Evolutionary conservation across 768 basidiomycete species (phyloP).

Genomic region (Podaxis sp.): DNA sequence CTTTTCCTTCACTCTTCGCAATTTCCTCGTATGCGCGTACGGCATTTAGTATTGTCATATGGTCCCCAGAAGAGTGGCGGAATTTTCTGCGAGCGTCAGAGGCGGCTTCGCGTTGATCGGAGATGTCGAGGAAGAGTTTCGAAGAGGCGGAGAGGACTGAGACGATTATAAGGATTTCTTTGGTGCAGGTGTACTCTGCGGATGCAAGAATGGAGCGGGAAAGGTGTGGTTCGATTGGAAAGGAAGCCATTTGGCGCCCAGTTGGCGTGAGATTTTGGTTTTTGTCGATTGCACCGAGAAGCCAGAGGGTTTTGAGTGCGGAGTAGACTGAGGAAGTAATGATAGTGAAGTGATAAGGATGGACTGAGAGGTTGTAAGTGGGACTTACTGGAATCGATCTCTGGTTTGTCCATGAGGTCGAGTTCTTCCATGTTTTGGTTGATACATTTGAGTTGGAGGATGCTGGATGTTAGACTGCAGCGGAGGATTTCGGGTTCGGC

Average conservation of each 20-base stretch:
- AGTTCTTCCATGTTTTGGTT: slow-evolving; percentile 78
- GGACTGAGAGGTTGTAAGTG: slow-evolving; percentile 12
- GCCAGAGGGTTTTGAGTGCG: slow-evolving; percentile 70
- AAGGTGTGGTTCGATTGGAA: slow-evolving; percentile 87
- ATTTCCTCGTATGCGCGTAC: slow-evolving; percentile 78
- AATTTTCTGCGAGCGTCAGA: slow-evolving; percentile 76
- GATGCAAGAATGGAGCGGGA: slow-evolving; percentile 83
- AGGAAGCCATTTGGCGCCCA: slow-evolving; percentile 84
- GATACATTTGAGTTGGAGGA: slow-evolving; percentile 85
- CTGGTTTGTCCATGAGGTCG: slow-evolving; percentile 88
- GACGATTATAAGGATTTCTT: slow-evolving; percentile 82
- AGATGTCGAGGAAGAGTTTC: slow-evolving; percentile 76
- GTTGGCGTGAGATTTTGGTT: slow-evolving; percentile 64
- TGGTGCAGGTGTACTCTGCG: slow-evolving; percentile 65
- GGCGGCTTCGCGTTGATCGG: slow-evolving; percentile 72
- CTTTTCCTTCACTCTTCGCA: slow-evolving; percentile 44
- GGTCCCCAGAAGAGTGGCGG: slow-evolving; percentile 83
- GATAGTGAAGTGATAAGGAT: not conserved
- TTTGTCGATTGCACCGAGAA: slow-evolving; percentile 77
- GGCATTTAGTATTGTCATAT: slow-evolving; percentile 87
- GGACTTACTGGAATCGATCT: slow-evolving; percentile 64
- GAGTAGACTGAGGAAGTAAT: slow-evolving; percentile 45
- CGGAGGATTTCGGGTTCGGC: slow-evolving; percentile 90
- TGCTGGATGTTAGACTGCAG: slow-evolving; percentile 78
- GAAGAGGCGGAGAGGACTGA: slow-evolving; percentile 81